A percentile compares a stretch with the other conserved stretches of the same genome.
Conservation (phyloP, 2,329 filamentous ascomycete species). For the Ilyonectria destructans region DNA sequence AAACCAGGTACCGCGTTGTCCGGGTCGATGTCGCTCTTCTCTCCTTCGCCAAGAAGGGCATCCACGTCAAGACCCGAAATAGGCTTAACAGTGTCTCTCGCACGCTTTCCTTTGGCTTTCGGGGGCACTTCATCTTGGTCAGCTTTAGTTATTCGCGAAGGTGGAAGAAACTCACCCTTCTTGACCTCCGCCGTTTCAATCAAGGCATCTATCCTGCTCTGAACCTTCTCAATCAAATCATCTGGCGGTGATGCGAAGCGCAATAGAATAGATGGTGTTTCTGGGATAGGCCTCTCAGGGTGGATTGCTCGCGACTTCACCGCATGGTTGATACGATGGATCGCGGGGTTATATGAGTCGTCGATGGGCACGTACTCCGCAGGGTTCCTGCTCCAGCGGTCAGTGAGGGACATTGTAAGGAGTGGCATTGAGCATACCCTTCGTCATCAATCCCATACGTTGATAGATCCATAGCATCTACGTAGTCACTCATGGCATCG, state of each 20-base stretch:
- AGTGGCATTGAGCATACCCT: conserved; percentile 66
- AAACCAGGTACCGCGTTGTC: conserved; percentile 92
- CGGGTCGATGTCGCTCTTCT: conserved; percentile 63
- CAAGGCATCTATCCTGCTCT: conserved; percentile 74
- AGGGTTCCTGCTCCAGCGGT: conserved; percentile 54
- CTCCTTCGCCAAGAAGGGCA: conserved; percentile 77
- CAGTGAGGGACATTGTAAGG: conserved; percentile 22
- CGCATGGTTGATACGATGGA: conserved; percentile 92
- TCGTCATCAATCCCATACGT: conserved; percentile 81
- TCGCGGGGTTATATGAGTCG: conserved; percentile 85
- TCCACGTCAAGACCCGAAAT: conserved; percentile 93
- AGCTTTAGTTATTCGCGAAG: conserved; percentile 23
- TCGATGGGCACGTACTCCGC: conserved; percentile 84
- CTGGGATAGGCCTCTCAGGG: conserved; percentile 75
- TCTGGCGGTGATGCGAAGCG: conserved; percentile 82
- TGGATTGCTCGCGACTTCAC: conserved; percentile 87
- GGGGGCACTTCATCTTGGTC: conserved; percentile 74
- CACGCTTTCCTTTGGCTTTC: conserved; percentile 82
- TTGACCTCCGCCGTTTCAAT: conserved; percentile 84
- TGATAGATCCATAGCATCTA: conserved; percentile 93
- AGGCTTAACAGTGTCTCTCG: conserved; percentile 82
- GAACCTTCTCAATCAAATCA: conserved; percentile 74
- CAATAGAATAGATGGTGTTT: conserved; percentile 75
- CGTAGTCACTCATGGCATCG: conserved; percentile 90
- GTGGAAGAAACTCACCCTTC: conserved; percentile 70